A percentile compares a stretch with the other conserved stretches of the same genome.
phyloP scores from a whole-genome alignment of 345 rosid genomes.

The Eucalyptus decipiens region DNA sequence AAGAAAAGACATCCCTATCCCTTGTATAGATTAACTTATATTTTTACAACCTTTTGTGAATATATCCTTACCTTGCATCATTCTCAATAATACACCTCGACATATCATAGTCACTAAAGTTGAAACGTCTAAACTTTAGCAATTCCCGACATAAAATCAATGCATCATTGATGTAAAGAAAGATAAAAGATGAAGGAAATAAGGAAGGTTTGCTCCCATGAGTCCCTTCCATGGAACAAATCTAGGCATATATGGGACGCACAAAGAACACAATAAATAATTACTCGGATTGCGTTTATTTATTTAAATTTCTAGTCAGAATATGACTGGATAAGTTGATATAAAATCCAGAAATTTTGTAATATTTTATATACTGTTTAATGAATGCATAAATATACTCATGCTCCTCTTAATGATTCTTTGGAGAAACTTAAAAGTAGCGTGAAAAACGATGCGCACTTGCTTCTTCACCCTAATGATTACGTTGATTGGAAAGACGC shows the following conservation, averaged over 20 bases:
- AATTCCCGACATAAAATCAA: background rate
- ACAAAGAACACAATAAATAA: background rate
- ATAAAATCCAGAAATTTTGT: fast-evolving
- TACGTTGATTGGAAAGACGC: background rate
- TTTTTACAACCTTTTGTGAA: background rate
- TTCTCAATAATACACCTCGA: background rate
- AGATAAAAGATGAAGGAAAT: background rate
- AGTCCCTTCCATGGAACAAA: background rate
- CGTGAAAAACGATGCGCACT: background rate
- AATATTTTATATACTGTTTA: no score
- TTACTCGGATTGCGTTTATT: background rate
- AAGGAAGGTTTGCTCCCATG: background rate
- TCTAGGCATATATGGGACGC: background rate
- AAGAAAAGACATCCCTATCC: no score
- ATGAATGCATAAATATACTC: background rate
- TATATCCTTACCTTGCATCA: background rate
- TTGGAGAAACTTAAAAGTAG: background rate
- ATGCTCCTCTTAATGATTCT: background rate
- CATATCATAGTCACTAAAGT: background rate
- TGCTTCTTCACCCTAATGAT: background rate
- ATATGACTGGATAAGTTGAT: no score
- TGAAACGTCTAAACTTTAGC: background rate
- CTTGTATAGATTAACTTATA: background rate
- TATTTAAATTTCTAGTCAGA: no score
- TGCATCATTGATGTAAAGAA: background rate